Percentiles rank a stretch among this genome's conserved stretches.
These are phyloP conservation scores for Chaetomium strumarium DNA, from an alignment of 2,329 filamentous ascomycete genomes.

Conservation along the genomic window DNA sequence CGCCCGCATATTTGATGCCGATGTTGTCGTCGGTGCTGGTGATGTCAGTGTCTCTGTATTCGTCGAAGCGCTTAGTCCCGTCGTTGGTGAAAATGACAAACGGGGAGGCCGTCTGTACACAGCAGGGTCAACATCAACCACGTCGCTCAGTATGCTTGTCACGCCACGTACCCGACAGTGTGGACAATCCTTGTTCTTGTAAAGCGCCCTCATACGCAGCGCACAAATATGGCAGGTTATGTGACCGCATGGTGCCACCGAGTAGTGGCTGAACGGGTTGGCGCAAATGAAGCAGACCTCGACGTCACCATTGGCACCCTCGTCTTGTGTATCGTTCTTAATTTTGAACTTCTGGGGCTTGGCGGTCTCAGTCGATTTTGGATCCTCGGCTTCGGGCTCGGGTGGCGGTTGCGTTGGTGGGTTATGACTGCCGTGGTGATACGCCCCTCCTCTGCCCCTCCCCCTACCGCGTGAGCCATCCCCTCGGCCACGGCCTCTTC, in stretches of 20 bases:
- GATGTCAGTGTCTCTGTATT: constrained; percentile 70
- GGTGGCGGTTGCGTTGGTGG: background rate
- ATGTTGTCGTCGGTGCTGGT: constrained; percentile 75
- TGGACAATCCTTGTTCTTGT: constrained; percentile 95
- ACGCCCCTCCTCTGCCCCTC: constrained; percentile 32
- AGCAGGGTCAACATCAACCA: background rate
- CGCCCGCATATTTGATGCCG: constrained; percentile 84
- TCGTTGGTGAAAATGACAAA: constrained; percentile 93
- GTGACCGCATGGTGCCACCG: constrained; percentile 92
- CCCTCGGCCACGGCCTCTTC: constrained; percentile 32
- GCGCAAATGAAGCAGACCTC: constrained; percentile 98
- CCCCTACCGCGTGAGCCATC: constrained; percentile 29
- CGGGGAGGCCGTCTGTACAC: constrained; percentile 52
- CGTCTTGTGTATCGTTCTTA: constrained; percentile 23
- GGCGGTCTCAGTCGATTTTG: constrained; percentile 18
- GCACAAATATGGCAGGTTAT: constrained; percentile 95
- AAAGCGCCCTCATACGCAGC: constrained; percentile 82
- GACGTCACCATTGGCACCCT: constrained; percentile 54
- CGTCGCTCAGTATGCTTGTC: background rate
- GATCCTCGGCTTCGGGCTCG: constrained; percentile 11
- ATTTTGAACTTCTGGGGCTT: constrained; percentile 26
- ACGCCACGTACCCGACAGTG: constrained; percentile 71
- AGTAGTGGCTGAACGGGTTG: constrained; percentile 78
- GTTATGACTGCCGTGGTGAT: constrained; percentile 17
- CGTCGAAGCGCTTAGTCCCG: constrained; percentile 71